These are phyloP conservation scores for Arthrobotrys megalospora DNA, from an alignment of 2,329 filamentous ascomycete genomes.

Conservation along the genomic window DNA sequence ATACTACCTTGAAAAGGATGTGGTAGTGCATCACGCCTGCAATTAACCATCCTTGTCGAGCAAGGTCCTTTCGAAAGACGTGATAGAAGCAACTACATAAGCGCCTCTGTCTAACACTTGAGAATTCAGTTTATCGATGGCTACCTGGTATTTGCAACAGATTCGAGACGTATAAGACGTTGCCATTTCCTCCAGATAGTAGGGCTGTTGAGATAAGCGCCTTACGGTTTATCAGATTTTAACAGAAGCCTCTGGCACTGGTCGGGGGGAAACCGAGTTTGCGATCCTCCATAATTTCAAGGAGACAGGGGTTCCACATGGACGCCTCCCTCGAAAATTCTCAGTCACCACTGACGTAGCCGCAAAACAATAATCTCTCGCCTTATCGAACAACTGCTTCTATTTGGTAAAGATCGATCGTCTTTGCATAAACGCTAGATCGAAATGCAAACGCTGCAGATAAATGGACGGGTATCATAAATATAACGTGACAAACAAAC, in stretches of 20 bases:
- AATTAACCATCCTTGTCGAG: slow-evolving; percentile 52
- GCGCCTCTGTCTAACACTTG: slow-evolving; percentile 36
- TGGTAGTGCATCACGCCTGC: slow-evolving; percentile 54
- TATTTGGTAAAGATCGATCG: slow-evolving; percentile 13
- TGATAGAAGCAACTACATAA: slow-evolving; percentile 47
- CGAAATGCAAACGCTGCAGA: slow-evolving; percentile 38
- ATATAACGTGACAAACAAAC: slow-evolving; percentile 5
- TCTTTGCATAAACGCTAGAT: slow-evolving; percentile 19
- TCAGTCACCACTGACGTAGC: slow-evolving; percentile 48
- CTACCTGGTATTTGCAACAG: slow-evolving; percentile 25
- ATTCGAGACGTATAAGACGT: slow-evolving; percentile 35
- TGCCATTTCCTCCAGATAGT: not conserved
- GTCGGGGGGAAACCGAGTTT: slow-evolving; percentile 16
- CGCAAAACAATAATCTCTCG: slow-evolving; percentile 10
- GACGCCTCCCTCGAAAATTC: slow-evolving; percentile 35
- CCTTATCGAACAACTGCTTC: slow-evolving; percentile 31
- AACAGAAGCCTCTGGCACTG: slow-evolving; percentile 16
- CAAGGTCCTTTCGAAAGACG: slow-evolving; percentile 33
- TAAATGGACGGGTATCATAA: slow-evolving; percentile 38
- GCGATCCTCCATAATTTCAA: slow-evolving; percentile 48
- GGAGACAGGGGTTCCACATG: slow-evolving; percentile 54
- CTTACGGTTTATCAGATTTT: slow-evolving; percentile 23
- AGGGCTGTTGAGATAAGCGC: slow-evolving; percentile 42
- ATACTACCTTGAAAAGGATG: slow-evolving; percentile 18
- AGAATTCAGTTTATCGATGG: slow-evolving; percentile 24